Conservation (phyloP, 148 eudicot genomes). For the Rhododendron williamsianum region DNA sequence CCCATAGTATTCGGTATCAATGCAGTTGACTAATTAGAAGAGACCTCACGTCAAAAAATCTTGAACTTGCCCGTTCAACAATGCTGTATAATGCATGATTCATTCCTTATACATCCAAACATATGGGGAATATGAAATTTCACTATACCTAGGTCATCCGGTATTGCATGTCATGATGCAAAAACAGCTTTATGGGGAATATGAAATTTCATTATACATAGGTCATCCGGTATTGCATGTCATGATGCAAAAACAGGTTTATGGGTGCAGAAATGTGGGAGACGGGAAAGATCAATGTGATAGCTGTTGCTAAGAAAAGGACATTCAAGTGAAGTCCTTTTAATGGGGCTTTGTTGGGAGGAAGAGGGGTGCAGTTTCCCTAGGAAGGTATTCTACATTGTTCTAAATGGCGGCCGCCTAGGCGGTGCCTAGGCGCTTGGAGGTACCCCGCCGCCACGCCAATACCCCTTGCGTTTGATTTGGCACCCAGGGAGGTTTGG, state of each 20-base stretch:
- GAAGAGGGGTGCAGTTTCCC: neutral
- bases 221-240: neutral
- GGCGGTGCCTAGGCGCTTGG: too few relatives aligned
- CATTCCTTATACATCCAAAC: neutral
- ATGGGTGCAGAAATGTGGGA: neutral
- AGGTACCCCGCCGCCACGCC: too few relatives aligned
- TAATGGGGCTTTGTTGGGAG: neutral
- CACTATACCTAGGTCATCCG: neutral
- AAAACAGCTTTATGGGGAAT: neutral
- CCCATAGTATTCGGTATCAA: neutral
- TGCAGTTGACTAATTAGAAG: neutral
- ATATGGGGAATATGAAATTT: neutral
- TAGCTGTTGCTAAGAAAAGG: neutral
- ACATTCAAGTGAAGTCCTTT: neutral
- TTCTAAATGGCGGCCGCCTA: too few relatives aligned
- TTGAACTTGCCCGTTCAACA: neutral
- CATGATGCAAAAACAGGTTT: neutral
- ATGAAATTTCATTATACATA: neutral
- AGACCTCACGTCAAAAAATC: neutral
- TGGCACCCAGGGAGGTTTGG: too few relatives aligned
- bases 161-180: neutral
- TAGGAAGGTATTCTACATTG: neutral
- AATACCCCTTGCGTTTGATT: too few relatives aligned
- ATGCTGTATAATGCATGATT: neutral
- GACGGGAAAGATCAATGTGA: neutral